Evolutionary conservation across 495 filamentous ascomycete species (phyloP).

Genomic region (Polyplosphaeria fusca): DNA sequence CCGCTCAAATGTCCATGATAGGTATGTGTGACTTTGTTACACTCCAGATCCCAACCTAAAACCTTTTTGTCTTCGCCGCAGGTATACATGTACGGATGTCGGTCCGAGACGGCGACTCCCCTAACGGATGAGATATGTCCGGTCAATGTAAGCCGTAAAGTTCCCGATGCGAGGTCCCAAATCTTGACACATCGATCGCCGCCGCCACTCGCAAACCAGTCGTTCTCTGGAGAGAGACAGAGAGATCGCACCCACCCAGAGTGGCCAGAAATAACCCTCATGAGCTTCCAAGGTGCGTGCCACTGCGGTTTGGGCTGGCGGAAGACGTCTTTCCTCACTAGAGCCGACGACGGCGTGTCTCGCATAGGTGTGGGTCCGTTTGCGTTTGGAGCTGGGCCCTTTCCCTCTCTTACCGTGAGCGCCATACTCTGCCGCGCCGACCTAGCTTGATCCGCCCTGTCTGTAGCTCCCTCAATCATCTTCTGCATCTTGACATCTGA

Average conservation of each 20-base stretch:
- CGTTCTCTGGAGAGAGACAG: constrained; percentile 80
- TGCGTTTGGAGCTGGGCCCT: constrained; percentile 44
- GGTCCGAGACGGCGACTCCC: constrained; percentile 83
- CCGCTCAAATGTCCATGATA: constrained; percentile 97
- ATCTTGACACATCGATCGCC: constrained; percentile 98
- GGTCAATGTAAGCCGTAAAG: constrained; percentile 79
- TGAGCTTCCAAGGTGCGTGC: constrained; percentile 98
- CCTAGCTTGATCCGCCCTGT: constrained; percentile 40
- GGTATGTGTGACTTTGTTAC: constrained; percentile 85
- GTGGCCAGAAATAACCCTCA: constrained; percentile 95
- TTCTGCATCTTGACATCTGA: constrained; percentile 61
- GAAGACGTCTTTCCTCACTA: constrained; percentile 65
- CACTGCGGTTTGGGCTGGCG: constrained; percentile 81
- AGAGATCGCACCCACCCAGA: constrained; percentile 83
- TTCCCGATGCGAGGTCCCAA: constrained; percentile 90
- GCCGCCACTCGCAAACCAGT: constrained; percentile 96
- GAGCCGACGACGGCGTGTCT: constrained; percentile 54
- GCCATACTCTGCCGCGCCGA: constrained; percentile 56
- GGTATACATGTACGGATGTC: constrained; percentile 96
- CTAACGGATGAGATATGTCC: constrained; percentile 97
- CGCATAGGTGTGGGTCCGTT: constrained; percentile 49
- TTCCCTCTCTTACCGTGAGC: constrained; percentile 50
- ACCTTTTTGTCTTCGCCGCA: constrained; percentile 99
- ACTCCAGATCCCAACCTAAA: constrained; percentile 99
- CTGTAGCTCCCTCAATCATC: constrained; percentile 66